Percentiles rank a stretch among this genome's conserved stretches.
Conservation (phyloP, 306 rosid genomes). For the Crataegus laevigata region DNA sequence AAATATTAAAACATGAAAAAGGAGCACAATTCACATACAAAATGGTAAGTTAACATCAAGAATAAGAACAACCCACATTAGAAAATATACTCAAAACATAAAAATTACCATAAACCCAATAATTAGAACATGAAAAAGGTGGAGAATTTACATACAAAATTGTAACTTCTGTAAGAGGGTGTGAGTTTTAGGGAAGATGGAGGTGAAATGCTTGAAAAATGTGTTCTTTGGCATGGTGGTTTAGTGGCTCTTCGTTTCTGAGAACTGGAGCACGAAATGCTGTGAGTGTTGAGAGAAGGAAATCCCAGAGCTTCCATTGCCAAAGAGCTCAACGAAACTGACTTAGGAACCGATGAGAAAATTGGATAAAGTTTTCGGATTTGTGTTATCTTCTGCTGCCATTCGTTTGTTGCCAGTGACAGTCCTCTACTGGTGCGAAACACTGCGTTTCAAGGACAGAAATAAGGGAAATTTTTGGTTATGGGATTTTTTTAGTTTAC, state of each 20-base stretch:
- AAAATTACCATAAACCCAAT: not conserved
- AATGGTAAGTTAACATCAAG: constrained; percentile 4
- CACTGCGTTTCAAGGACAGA: not conserved
- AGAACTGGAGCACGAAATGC: constrained; percentile 23
- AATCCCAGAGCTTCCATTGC: constrained; percentile 67
- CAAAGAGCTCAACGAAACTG: not conserved
- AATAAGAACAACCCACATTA: not conserved
- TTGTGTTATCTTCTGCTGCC: not conserved
- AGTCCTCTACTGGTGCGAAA: not conserved
- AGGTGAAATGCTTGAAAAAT: constrained; percentile 15
- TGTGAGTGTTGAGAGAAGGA: constrained; percentile 38
- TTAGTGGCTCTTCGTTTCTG: constrained; percentile 14
- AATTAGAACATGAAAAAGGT: not conserved
- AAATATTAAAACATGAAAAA: not conserved
- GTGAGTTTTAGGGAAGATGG: constrained; percentile 32
- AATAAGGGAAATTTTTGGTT: too few relatives aligned
- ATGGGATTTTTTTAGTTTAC: too few relatives aligned
- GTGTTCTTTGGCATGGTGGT: not conserved
- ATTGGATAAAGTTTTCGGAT: not conserved
- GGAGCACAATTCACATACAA: constrained; percentile 25
- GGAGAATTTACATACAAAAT: constrained; percentile 29
- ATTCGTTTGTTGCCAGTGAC: not conserved
- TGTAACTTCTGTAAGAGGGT: constrained; percentile 18
- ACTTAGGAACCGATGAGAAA: not conserved
- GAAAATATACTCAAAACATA: not conserved